Percentiles rank a stretch among this genome's conserved stretches.
Evolutionary conservation across 2,329 filamentous ascomycete genomes (phyloP).

Genomic region (Coniochaeta prunicola): DNA sequence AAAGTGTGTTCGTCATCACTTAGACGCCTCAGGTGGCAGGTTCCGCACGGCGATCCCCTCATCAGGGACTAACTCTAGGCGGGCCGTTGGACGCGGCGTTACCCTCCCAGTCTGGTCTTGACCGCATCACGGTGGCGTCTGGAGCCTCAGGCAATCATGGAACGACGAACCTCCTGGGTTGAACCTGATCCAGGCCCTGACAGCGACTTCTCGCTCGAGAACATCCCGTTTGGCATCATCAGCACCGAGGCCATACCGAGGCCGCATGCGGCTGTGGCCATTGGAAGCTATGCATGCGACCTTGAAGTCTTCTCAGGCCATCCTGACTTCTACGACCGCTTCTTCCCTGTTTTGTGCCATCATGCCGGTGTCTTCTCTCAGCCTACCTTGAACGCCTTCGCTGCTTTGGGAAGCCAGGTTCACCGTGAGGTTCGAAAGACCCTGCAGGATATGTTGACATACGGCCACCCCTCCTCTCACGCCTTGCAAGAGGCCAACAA

Average conservation of each 20-base stretch:
- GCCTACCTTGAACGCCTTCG: slow-evolving; percentile 49
- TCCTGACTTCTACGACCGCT: slow-evolving; percentile 43
- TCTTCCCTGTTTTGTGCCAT: slow-evolving; percentile 13
- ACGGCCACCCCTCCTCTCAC: slow-evolving; percentile 50
- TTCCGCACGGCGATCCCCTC: too few species aligned
- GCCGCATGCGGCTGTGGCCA: slow-evolving; percentile 54
- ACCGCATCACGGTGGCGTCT: neutral
- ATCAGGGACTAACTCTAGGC: too few species aligned
- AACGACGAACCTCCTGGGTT: neutral
- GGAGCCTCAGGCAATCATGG: neutral
- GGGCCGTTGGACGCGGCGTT: too few species aligned
- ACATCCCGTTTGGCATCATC: slow-evolving; percentile 73
- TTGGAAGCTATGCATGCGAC: slow-evolving; percentile 62
- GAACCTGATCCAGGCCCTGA: neutral
- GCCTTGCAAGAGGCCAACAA: slow-evolving; percentile 55
- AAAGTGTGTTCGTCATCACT: too few species aligned
- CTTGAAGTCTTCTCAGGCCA: slow-evolving; percentile 52
- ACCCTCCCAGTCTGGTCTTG: neutral
- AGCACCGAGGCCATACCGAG: slow-evolving; percentile 37
- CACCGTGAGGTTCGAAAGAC: slow-evolving; percentile 63
- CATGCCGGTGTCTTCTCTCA: slow-evolving; percentile 15
- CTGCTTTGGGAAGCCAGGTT: slow-evolving; percentile 59
- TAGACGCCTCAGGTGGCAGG: too few species aligned
- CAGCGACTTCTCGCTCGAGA: slow-evolving; percentile 65
- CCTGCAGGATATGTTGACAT: slow-evolving; percentile 59